These are phyloP conservation scores for Neonothopanus nambi DNA, from an alignment of 1,284 basidiomycete species.

Conservation along the genomic window DNA sequence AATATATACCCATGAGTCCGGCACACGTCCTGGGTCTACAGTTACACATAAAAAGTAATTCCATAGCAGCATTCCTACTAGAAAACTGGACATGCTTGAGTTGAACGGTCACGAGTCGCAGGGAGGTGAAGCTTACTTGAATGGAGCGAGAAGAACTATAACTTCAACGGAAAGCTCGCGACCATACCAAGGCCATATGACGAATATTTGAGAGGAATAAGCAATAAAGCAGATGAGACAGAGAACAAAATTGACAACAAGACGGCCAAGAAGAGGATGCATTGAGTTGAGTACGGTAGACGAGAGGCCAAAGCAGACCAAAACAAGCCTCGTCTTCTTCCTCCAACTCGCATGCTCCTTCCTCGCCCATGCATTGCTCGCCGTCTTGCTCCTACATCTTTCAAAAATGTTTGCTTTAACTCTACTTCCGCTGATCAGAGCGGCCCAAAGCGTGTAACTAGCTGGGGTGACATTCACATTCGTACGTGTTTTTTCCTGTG, in stretches of 20 bases:
- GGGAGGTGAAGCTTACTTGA: conserved; percentile 69
- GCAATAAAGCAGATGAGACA: conserved; percentile 86
- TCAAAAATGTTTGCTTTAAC: conserved; percentile 17
- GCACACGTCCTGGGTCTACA: conserved; percentile 85
- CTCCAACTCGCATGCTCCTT: conserved; percentile 17
- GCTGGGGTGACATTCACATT: conserved; percentile 36
- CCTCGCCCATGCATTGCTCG: conserved; percentile 12
- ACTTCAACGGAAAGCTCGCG: conserved; percentile 70
- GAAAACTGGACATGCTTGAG: conserved; percentile 45
- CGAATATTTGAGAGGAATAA: conserved; percentile 85
- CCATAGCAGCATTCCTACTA: conserved; percentile 80
- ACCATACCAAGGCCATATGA: conserved; percentile 93
- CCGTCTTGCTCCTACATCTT: conserved; percentile 7
- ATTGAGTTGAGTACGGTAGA: conserved; percentile 25
- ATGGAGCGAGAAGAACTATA: conserved; percentile 73
- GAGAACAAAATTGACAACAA: conserved; percentile 72
- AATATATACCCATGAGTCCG: conserved; percentile 71
- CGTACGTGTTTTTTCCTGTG: conserved; percentile 30
- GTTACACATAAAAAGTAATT: conserved; percentile 84
- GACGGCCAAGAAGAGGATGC: conserved; percentile 49
- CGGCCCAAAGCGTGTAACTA: conserved; percentile 6
- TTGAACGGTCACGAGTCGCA: conserved; percentile 9
- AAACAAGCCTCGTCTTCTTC: conserved; percentile 17
- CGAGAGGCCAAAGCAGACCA: conserved; percentile 1
- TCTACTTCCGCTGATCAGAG: conserved; percentile 19